Evolutionary conservation across 768 basidiomycete species (phyloP).

Genomic region (Lanmaoa pseudosensibilis): DNA sequence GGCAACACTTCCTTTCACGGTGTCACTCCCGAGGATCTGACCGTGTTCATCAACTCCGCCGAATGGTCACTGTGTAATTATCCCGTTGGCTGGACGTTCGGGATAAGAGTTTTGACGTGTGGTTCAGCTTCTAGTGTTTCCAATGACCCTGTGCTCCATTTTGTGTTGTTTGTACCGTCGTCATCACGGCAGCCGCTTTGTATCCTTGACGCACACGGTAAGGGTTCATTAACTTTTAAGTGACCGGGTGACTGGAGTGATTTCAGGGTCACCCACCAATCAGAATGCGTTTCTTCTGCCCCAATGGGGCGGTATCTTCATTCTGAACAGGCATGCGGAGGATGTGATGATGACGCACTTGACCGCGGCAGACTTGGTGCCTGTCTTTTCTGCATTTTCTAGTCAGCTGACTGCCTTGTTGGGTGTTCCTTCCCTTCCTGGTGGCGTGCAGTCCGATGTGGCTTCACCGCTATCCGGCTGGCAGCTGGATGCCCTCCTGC

Average conservation of each 20-base stretch:
- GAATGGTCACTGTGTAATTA: conserved; percentile 87
- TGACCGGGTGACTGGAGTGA: conserved; percentile 10
- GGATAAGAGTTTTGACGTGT: conserved; percentile 5
- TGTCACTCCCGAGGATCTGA: conserved; percentile 78
- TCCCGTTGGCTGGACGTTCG: conserved; percentile 16
- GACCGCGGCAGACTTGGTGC: conserved; percentile 45
- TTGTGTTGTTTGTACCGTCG: conserved; percentile 86
- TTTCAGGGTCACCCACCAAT: conserved; percentile 45
- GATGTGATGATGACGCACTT: conserved; percentile 26
- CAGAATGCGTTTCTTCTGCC: conserved; percentile 83
- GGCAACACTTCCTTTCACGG: conserved; percentile 46
- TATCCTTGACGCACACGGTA: conserved; percentile 59
- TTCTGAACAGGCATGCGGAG: conserved; percentile 57
- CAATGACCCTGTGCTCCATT: conserved; percentile 92
- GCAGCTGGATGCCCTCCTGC: conserved; percentile 80
- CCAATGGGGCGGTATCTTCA: conserved; percentile 89
- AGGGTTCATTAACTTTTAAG: conserved; percentile 9
- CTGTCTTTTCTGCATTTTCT: conserved; percentile 63
- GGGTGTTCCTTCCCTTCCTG: conserved; percentile 67
- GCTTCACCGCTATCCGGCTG: conserved; percentile 53
- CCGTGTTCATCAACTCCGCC: conserved; percentile 93
- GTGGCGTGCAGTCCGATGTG: conserved; percentile 37
- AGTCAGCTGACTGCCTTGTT: conserved; percentile 77
- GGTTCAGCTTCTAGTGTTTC: conserved; percentile 82
- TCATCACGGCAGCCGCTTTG: conserved; percentile 63